Evolutionary conservation across 192 early-diverging fungal species (phyloP), one percentile per base, ranked within the genome.

Genomic region (Entomortierella lignicola): DNA sequence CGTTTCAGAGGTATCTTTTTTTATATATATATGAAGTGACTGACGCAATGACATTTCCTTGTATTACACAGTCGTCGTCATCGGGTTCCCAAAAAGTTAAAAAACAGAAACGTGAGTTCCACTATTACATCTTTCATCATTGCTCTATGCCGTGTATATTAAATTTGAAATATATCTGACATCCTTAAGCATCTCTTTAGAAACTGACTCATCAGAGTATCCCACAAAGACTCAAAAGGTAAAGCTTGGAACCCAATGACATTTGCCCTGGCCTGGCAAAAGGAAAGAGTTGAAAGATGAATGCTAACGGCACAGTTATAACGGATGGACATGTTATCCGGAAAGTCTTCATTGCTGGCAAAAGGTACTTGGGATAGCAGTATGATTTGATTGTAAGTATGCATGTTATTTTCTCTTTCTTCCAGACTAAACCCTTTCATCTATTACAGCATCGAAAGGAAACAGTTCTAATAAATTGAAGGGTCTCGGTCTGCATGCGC

Each of bases 41-140:
- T 20, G 8, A 20, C 13, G 25, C 13, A 31, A 4, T 20, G 10
- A 34, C 26, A 29, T n/a, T 23, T 29, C 47, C 21, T 32, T 18
- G 47, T 48, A n/a, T 67, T 29, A 8, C 52, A 11, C 26, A 69
- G 41, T 34, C 64, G 8, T 79, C 72, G 0, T 59, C 71, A 25
- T 61, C 75, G 6, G 32, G 60, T 15, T 55, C 65, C 37, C 29
- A 23, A 30, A 77, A 77, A 37, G 34, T 60, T 31, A 77, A 77
- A 30, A 77, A 77, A 18, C 66, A 55, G 29, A 77, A 77, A 61
- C 57, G 72, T 74, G 58, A 47, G 72, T 25, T 32, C n/a, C n/a
- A n/a, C n/a, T n/a, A n/a, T n/a, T n/a, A n/a, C 8, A 27, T 21
- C 0, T 42, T 21, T 18, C n/a, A 20, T 23, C 20, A 2, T 32